Percentiles rank a stretch among this genome's conserved stretches.
phyloP scores from a whole-genome alignment of 2,329 filamentous ascomycete genomes.

The Colletotrichum paranaense region DNA sequence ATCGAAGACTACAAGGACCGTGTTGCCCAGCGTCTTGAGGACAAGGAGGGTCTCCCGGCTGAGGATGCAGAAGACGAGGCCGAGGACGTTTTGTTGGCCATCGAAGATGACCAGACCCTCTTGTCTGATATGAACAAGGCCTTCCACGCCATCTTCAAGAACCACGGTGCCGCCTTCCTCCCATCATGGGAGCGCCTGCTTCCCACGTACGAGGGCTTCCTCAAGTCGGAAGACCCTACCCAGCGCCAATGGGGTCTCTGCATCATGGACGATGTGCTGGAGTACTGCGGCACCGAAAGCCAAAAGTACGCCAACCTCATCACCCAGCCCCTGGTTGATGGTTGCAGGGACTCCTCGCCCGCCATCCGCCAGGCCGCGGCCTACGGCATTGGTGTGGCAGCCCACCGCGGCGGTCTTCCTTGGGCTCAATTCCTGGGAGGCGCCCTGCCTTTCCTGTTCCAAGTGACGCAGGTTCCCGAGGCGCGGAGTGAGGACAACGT shows the following conservation, averaged over 20 bases:
- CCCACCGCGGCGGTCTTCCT: constrained; percentile 86
- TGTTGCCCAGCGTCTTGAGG: constrained; percentile 84
- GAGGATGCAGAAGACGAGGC: constrained; percentile 92
- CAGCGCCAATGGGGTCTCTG: constrained; percentile 99
- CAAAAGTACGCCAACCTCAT: constrained; percentile 90
- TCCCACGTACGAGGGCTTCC: constrained; percentile 86
- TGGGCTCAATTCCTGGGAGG: constrained; percentile 91
- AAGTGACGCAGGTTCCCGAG: constrained; percentile 83
- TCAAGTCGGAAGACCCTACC: constrained; percentile 83
- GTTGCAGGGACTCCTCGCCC: constrained; percentile 86
- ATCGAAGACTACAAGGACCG: constrained; percentile 94
- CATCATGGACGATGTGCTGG: constrained; percentile 97
- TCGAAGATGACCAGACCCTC: constrained; percentile 96
- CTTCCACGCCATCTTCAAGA: constrained; percentile 99
- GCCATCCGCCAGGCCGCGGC: constrained; percentile 96
- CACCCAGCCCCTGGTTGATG: constrained; percentile 85
- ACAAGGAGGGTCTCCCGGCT: constrained; percentile 76
- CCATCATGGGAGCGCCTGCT: constrained; percentile 89
- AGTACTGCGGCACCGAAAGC: constrained; percentile 93
- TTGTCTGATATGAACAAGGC: constrained; percentile 99
- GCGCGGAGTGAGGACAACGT: constrained; percentile 92
- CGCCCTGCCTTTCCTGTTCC: constrained; percentile 84
- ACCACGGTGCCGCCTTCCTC: constrained; percentile 87
- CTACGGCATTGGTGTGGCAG: constrained; percentile 95
- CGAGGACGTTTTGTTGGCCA: constrained; percentile 87